Evolutionary conservation across 2,329 filamentous ascomycete species (phyloP).

Genomic region (Alternaria conjuncta): DNA sequence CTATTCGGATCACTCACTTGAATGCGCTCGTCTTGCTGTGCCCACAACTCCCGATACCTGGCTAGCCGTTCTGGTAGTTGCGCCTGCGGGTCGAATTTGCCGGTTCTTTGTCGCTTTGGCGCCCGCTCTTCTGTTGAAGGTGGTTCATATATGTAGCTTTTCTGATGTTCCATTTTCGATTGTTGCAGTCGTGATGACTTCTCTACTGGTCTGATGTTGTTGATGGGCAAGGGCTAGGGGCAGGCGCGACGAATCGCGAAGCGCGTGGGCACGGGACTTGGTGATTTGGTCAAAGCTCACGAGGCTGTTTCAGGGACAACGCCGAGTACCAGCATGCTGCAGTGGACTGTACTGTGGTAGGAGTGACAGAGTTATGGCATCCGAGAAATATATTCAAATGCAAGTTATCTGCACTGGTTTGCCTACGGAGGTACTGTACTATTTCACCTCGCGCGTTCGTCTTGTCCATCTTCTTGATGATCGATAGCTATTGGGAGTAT

Average conservation of each 20-base stretch:
- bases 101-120: constrained; percentile 50
- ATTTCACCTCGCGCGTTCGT: not conserved
- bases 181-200: not conserved
- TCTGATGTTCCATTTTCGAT: constrained; percentile 55
- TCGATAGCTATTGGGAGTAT: not conserved
- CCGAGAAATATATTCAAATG: not conserved
- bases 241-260: constrained; percentile 25
- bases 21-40: constrained; percentile 67
- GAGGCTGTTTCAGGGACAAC: not conserved
- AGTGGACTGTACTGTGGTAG: not conserved
- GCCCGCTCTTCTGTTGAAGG: constrained; percentile 44
- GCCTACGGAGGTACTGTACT: not conserved
- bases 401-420: not conserved
- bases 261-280: constrained; percentile 39
- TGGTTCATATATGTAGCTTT: constrained; percentile 55
- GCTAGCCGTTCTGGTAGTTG: constrained; percentile 58
- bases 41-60: constrained; percentile 70
- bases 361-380: not conserved
- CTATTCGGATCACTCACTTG: constrained; percentile 52
- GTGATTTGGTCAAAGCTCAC: constrained; percentile 16
- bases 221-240: constrained; percentile 12
- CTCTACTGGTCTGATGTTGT: not conserved
- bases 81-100: constrained; percentile 31
- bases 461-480: not conserved
- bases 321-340: not conserved